phyloP scores from a whole-genome alignment of 2,329 filamentous ascomycete genomes.

The Diaporthe longicolla region DNA sequence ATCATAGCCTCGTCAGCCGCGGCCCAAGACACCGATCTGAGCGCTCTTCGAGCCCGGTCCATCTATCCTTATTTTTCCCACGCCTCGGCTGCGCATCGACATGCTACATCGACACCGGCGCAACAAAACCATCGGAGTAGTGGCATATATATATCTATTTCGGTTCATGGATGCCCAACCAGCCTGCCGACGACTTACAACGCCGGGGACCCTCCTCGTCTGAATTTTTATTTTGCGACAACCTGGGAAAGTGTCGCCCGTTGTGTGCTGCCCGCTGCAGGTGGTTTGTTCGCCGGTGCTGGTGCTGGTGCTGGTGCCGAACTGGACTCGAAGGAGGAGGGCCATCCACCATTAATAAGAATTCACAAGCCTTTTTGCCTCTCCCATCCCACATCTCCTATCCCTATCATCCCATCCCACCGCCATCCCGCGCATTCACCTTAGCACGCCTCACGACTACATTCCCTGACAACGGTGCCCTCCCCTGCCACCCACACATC shows the following conservation, averaged over 20 bases:
- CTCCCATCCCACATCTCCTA: neutral
- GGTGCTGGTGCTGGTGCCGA: slow-evolving; percentile 12
- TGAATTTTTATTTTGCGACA: slow-evolving; percentile 7
- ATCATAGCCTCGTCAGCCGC: slow-evolving; percentile 24
- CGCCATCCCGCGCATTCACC: neutral
- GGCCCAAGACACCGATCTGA: neutral
- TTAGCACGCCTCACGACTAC: neutral
- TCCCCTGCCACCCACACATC: slow-evolving; percentile 14
- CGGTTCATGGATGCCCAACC: slow-evolving; percentile 28
- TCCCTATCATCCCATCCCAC: slow-evolving; percentile 3
- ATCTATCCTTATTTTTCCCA: neutral
- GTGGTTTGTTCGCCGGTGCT: slow-evolving; percentile 4
- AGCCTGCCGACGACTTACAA: slow-evolving; percentile 7
- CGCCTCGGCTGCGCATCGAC: slow-evolving; percentile 21
- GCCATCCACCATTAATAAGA: slow-evolving; percentile 20
- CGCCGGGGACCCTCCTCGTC: neutral
- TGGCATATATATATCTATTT: neutral
- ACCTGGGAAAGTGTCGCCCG: slow-evolving; percentile 15
- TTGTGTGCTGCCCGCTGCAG: slow-evolving; percentile 3
- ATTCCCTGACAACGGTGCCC: neutral
- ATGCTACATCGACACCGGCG: neutral
- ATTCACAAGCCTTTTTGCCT: slow-evolving; percentile 14
- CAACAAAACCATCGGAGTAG: neutral
- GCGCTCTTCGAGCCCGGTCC: neutral
- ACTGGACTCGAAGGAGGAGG: neutral